These are phyloP conservation scores for Talaromyces sp. DNA, from an alignment of 2,329 filamentous ascomycete genomes.

Conservation along the genomic window DNA sequence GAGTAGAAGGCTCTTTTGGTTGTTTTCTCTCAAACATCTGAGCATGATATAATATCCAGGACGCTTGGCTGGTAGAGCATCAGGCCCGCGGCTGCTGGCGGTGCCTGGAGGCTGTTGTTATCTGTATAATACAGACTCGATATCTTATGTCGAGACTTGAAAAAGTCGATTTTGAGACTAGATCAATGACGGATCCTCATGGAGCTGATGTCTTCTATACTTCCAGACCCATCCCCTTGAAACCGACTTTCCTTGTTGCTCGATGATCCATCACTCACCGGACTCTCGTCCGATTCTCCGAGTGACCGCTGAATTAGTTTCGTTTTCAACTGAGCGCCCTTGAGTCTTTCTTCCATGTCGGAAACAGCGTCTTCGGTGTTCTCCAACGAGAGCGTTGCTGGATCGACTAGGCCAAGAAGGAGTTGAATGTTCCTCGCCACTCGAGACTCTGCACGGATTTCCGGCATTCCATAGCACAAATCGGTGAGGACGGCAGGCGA, in stretches of 20 bases:
- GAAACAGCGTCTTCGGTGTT: conserved; percentile 87
- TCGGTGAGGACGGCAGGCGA: conserved; percentile 17
- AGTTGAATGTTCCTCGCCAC: conserved; percentile 70
- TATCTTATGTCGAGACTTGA: not conserved
- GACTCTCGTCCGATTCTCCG: conserved; percentile 39
- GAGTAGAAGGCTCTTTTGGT: not conserved
- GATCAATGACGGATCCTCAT: conserved; percentile 34
- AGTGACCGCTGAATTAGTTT: conserved; percentile 75
- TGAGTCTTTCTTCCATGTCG: conserved; percentile 84
- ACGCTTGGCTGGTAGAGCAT: not conserved
- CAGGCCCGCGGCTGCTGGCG: not conserved
- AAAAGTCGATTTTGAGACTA: not conserved
- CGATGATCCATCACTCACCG: conserved; percentile 19
- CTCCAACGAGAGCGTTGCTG: conserved; percentile 66
- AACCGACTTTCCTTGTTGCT: conserved; percentile 22
- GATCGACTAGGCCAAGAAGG: conserved; percentile 72
- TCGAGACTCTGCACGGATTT: conserved; percentile 53
- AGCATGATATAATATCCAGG: not conserved
- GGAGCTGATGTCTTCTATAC: conserved; percentile 44
- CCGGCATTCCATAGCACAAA: conserved; percentile 36
- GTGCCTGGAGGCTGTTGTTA: not conserved
- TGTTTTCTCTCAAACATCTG: not conserved
- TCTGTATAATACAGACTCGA: not conserved
- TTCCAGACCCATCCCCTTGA: conserved; percentile 33
- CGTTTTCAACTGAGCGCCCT: conserved; percentile 73